Conservation (phyloP, 1,284 basidiomycete genomes). For the Tilletiopsis washingtonensis region DNA sequence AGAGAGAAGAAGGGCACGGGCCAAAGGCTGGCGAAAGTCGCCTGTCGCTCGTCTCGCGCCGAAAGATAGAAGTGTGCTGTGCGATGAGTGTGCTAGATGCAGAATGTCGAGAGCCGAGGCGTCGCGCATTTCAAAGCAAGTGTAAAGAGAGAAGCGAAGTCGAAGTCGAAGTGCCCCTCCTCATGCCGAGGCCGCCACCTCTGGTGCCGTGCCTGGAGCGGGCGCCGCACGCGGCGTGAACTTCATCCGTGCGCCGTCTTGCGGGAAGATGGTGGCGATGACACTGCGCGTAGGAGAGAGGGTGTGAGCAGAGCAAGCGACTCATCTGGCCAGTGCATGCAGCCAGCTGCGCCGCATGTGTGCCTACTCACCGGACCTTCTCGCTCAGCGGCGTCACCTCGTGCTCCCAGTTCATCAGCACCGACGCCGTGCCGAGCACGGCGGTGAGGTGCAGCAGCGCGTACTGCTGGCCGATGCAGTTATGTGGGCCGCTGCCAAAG, state of each 20-base stretch:
- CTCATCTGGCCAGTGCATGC: too few relatives aligned
- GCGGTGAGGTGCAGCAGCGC: conserved; percentile 84
- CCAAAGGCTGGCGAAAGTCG: too few relatives aligned
- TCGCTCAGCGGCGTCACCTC: conserved; percentile 69
- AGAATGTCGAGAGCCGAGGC: too few relatives aligned
- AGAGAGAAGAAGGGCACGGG: too few relatives aligned
- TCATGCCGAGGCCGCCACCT: conserved; percentile 31
- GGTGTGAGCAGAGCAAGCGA: conserved; percentile 1
- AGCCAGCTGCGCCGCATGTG: not conserved
- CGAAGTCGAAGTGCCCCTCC: too few relatives aligned
- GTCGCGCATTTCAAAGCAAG: too few relatives aligned
- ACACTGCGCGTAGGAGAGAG: conserved; percentile 16
- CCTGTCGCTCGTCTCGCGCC: too few relatives aligned
- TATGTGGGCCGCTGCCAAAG: conserved; percentile 75
- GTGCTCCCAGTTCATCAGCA: conserved; percentile 82
- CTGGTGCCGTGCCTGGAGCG: conserved; percentile 23
- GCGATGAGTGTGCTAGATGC: too few relatives aligned
- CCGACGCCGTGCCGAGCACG: conserved; percentile 73
- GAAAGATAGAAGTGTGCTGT: too few relatives aligned
- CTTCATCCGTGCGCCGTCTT: conserved; percentile 78
- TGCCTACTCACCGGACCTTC: conserved; percentile 64
- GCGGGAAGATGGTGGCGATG: conserved; percentile 66
- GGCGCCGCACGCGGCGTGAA: conserved; percentile 50
- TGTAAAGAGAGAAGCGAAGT: too few relatives aligned
- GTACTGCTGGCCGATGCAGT: conserved; percentile 87